Base-by-base conservation (phyloP, 805 yeast genomes). In the Ogataea polymorpha region DNA sequence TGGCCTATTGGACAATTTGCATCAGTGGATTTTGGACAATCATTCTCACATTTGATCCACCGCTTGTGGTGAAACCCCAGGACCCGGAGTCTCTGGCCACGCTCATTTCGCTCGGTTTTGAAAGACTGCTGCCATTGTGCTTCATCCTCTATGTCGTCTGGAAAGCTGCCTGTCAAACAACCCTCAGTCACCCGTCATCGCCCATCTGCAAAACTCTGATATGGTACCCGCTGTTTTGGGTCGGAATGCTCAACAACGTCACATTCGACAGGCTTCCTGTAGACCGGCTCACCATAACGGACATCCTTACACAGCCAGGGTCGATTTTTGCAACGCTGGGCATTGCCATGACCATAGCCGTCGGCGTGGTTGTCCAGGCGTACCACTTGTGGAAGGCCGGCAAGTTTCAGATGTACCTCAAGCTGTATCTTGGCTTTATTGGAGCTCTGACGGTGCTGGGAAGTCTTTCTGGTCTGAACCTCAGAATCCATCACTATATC, bases 191-290 rank as follows among this genome's bases (percentile, higher is more conserved):
- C 1, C 57, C 55, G 17, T 48, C 61, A 0, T 72, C 78, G 2
- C 66, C 73, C 7, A 25, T 74, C n/a, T 62, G 63, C 40, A 61
- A 79, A 32, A 52, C 74, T 1, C 28, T 78, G 0, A 58, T 77
- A 21, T 90, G 96, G 93, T 85, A 84, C 48, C 84, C 90, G 0
- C 68, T 82, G 2, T 84, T 84, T 56, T 87, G 95, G 95, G 53
- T 86, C 3, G 96, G 96, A 1, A 71, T 86, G 24, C 70, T 89
- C 54, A 89, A 90, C 60, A 90, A 88, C 62, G 73, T 86, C 53
- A 87, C 96, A 0, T 88, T 91, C 64, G 98, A 89, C 56, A 67
- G 90, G 45, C 63, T 91, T 9, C 96, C 97, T 0, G 81, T 90
- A 9, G 98, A 91, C 58, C 69, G 99, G 41, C 67, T 91, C 31